These are phyloP conservation scores for Ceratocystis lukuohia DNA, from an alignment of 2,329 filamentous ascomycete species.

Conservation along the genomic window DNA sequence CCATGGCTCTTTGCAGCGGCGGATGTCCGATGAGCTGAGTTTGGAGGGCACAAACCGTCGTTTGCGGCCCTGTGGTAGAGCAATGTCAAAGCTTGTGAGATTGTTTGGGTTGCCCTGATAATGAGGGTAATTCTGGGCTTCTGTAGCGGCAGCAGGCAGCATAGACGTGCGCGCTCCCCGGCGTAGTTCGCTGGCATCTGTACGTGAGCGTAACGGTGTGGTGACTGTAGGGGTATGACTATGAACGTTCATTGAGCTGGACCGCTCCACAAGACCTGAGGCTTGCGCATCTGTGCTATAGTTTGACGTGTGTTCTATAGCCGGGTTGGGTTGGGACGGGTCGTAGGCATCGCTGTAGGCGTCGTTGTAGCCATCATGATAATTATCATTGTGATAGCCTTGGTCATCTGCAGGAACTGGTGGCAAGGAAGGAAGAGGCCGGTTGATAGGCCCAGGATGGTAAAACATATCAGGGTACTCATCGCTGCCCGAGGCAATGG, in stretches of 20 bases:
- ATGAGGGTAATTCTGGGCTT: constrained; percentile 34
- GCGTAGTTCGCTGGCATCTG: constrained; percentile 69
- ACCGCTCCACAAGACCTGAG: constrained; percentile 38
- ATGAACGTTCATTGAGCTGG: constrained; percentile 71
- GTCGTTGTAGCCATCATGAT: not conserved
- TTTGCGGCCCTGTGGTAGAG: constrained; percentile 63
- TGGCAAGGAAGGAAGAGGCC: constrained; percentile 50
- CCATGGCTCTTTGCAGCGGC: constrained; percentile 81
- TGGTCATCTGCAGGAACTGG: constrained; percentile 25
- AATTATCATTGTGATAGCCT: not conserved
- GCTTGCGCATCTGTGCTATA: constrained; percentile 28
- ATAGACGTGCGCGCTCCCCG: constrained; percentile 38
- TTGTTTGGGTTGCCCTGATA: constrained; percentile 43
- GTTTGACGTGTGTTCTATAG: not conserved
- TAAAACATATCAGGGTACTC: constrained; percentile 84
- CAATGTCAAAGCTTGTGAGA: constrained; percentile 64
- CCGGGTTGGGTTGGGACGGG: not conserved
- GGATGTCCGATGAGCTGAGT: constrained; percentile 66
- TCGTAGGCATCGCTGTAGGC: not conserved
- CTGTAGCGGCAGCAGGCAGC: constrained; percentile 28
- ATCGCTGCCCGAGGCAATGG: constrained; percentile 46
- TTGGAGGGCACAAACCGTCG: constrained; percentile 79
- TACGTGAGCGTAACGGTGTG: constrained; percentile 81
- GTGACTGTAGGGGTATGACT: constrained; percentile 66
- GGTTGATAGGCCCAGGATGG: constrained; percentile 62